Base-by-base conservation (phyloP, 768 basidiomycete species). In the Amanita rimosa region DNA sequence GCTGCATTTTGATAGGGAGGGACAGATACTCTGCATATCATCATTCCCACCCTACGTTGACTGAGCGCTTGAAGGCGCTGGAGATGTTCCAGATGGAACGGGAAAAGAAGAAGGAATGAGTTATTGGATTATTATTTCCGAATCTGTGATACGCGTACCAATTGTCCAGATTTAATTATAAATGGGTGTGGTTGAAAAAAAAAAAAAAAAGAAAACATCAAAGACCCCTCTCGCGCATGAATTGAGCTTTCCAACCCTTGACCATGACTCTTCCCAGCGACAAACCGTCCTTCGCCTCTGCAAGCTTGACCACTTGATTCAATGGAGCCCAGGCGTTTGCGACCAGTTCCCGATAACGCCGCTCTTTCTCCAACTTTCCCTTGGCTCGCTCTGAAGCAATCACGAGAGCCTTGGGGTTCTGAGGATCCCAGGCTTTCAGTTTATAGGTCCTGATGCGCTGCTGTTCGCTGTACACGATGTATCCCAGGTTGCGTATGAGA, bases 1-100 rank as follows among this genome's bases (percentile, higher is more conserved):
- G 5, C n/a, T 31, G 45, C 45, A 26, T 45, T 6, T 43, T 54
- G 40, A 38, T 45, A 14, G n/a, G 35, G 31, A 11, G 11, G 16
- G 43, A 51, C 26, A 87, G 85, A 50, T 96, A 95, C 68, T 96
- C 92, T 44, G 88, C 89, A 17, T 96, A 91, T 57, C 91, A 96
- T 63, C 91, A 97, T 65, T 93, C 88, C 41, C 95, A 99, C 64
- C 95, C 95, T 4, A 96, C 92, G 2, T 64, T 99, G 54, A 85
- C 87, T 33, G 94, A 99, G 68, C 77, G 94, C 6, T 68, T 97
- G 58, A 81, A 78, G 54, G 89, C 79, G 2, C 73, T 96, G 34
- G 90, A 95, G 51, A 61, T 65, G n/a, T 80, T 76, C 70, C 74
- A 80, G 56, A 64, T 62, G 4, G 64, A 69, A 52, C 67, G 67